phyloP scores from a whole-genome alignment of 129 eudicot species.

The Centella asiatica region DNA sequence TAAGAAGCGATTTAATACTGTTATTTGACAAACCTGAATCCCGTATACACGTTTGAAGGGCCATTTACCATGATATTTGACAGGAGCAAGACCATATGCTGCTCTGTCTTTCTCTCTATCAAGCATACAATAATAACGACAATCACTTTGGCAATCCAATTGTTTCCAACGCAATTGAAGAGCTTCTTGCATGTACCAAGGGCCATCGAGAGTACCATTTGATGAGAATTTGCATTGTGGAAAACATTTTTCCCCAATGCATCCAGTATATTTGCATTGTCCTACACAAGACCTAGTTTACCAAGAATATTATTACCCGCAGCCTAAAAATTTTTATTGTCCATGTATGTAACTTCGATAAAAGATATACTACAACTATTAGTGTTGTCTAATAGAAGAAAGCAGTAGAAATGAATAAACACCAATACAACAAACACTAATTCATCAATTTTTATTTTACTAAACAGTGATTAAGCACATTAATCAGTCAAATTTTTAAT shows the following conservation, averaged over 20 bases:
- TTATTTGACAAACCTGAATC: constrained; percentile 60
- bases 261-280: constrained; percentile 61
- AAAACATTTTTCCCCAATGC: constrained; percentile 63
- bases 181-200: constrained; percentile 74
- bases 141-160: constrained; percentile 69
- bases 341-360: background rate
- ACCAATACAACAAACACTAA: too few species aligned
- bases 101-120: constrained; percentile 58
- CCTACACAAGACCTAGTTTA: constrained; percentile 53
- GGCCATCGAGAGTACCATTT: constrained; percentile 38
- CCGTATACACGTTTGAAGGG: constrained; percentile 67
- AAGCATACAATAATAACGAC: constrained; percentile 80
- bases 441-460: too few species aligned
- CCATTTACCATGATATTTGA: constrained; percentile 96
- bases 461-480: too few species aligned
- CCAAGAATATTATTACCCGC: background rate
- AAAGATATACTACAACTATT: background rate
- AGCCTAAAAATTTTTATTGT: background rate
- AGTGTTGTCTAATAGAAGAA: background rate
- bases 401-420: too few species aligned
- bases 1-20: background rate
- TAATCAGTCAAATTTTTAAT: background rate
- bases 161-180: constrained; percentile 65
- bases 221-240: constrained; percentile 54
- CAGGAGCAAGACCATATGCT: constrained; percentile 50